Base-by-base conservation (phyloP, 106 monocot genomes). In the Platanthera guangdongensis region DNA sequence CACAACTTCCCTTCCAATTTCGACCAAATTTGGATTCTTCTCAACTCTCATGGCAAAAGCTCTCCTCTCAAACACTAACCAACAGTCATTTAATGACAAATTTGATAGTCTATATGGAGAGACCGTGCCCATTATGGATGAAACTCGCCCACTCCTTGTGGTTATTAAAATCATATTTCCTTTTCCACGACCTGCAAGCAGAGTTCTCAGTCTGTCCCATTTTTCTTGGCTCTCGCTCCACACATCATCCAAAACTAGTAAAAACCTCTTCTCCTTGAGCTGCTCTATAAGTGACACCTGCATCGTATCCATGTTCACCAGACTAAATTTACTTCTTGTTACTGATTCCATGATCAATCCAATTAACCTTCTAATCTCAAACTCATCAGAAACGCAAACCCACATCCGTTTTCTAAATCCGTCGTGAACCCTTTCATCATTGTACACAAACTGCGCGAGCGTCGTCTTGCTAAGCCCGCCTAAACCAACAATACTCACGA, bases 401-500 rank as follows among this genome's bases (percentile, higher is more conserved):
- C 39, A 39, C 39, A 39, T 39, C 39, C n/a, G 53, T 49, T 77
- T 39, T 3, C 85, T 63, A 47, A 88, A 88, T 18, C 75, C 75
- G 1, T 57, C 68, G 8, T 48, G 30, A 5, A 84, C 80, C 52
- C 79, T 81, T 13, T 74, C 47, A 71, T 88, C 75, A 70, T 80
- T 75, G 51, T 82, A 88, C 14, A 60, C 82, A 21, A 88, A 48
- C 19, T 81, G 78, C 5, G 80, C 83, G 18, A 87, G 55, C n/a
- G 87, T 81, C 0, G 87, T 81, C 84, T 87, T 84, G 12, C 84
- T 79, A 5, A 88, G 73, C 9, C 88, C 88, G 3, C 82, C 88
- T 73, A 88, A 57, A 8, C 88, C 88, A 14, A 84, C 84, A 16
- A 88, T 76, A 0, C 81, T 39, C 51, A 88, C 14, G 16, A 88